phyloP scores from a whole-genome alignment of 2,329 filamentous ascomycete species.

The Onygenales sp. region DNA sequence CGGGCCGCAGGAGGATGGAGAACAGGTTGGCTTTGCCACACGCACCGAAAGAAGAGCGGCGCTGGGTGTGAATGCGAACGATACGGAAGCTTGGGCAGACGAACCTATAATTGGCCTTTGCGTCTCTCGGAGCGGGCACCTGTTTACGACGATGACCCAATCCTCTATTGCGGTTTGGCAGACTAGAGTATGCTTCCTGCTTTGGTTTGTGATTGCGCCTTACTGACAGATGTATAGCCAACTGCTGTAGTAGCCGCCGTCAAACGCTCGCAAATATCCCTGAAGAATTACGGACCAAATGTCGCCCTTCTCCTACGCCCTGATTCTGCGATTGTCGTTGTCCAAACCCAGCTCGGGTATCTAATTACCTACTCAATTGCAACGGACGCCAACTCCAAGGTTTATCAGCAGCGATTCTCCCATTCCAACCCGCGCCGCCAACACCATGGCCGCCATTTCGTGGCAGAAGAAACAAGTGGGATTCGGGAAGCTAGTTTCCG shows the following conservation, averaged over 20 bases:
- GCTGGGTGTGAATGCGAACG: constrained; percentile 16
- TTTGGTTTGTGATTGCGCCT: constrained; percentile 4
- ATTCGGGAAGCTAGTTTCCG: constrained; percentile 80
- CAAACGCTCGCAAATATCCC: constrained; percentile 67
- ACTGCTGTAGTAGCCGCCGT: constrained; percentile 80
- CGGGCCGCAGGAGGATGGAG: constrained; percentile 14
- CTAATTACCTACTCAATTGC: constrained; percentile 91
- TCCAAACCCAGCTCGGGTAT: constrained; percentile 77
- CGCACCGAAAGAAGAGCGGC: constrained; percentile 40
- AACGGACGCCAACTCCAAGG: constrained; percentile 68
- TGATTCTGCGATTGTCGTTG: constrained; percentile 83
- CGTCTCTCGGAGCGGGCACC: constrained; percentile 67
- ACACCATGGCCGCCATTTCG: constrained; percentile 43
- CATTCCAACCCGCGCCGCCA: constrained; percentile 38
- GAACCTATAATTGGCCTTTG: constrained; percentile 66
- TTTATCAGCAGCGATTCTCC: constrained; percentile 72
- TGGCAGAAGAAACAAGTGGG: constrained; percentile 71
- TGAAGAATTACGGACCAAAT: constrained; percentile 77
- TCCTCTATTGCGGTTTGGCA: constrained; percentile 93
- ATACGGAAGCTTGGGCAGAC: constrained; percentile 36
- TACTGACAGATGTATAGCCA: constrained; percentile 48
- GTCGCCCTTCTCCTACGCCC: constrained; percentile 76
- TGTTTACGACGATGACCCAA: constrained; percentile 79
- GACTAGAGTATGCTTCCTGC: constrained; percentile 57
- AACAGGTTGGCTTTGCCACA: constrained; percentile 49